Evolutionary conservation across 1,284 basidiomycete species (phyloP), one percentile per base, ranked within the genome.

Genomic region (Agroathelia rolfsii): DNA sequence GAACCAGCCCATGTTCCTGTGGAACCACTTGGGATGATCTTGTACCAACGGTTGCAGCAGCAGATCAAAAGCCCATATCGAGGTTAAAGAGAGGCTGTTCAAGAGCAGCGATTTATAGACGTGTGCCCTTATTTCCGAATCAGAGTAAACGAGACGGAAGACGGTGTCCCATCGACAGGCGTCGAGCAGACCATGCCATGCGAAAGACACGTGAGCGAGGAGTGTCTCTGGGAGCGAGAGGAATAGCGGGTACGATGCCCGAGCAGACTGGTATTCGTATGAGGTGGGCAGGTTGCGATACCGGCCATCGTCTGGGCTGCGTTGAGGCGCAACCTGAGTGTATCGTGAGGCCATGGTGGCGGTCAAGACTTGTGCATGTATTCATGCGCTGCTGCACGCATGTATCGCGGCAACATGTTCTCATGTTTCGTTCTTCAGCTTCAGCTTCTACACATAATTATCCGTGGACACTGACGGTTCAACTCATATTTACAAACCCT

Each of bases 111-210:
- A 82, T 57, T 86, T 87, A 55, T 72, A 63, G 26, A 83, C 52
- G 49, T 83, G 78, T 33, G 66, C 61, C 11, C 79, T 74, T 38
- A 87, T 72, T 55, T 84, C 80, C 12, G 71, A 51, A 52, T 86
- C 83, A 41, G 80, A 84, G 48, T 21, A 25, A 28, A 28, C 18
- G 15, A 24, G 14, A 12, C 8, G 5, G 24, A 75, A 36, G 30
- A 83, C 75, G 11, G 68, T 52, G 52, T 76, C 71, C 77, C 79
- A 82, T 14, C 80, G 66, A 48, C 69, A 80, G 6, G 80, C 71
- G 52, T 85, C 82, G 27, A 71, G 46, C 4, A 85, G 47, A n/a
- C 83, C 82, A 11, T 54, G 55, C 43, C 62, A 62, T 11, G 66
- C 61, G 57, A 72, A 84, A 32, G 52, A 61, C 6, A 72, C 41